These are phyloP conservation scores for Talaromyces stipitatus DNA, from an alignment of 495 filamentous ascomycete genomes.

Conservation along the genomic window DNA sequence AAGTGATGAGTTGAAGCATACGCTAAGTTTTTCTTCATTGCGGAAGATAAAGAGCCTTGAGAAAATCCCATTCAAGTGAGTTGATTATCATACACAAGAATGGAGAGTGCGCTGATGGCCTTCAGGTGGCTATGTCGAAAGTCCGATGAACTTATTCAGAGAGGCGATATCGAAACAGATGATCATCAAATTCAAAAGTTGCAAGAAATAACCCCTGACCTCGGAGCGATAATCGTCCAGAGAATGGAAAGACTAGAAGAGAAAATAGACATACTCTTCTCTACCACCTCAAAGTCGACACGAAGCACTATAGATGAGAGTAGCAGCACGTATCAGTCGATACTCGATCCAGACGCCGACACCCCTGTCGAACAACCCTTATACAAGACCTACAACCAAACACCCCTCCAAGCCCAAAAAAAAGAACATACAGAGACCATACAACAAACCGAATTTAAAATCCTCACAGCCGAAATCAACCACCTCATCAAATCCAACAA, in stretches of 20 bases:
- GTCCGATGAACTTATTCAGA: not conserved
- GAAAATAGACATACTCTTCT: not conserved
- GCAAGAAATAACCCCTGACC: not conserved
- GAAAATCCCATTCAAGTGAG: conserved; percentile 3
- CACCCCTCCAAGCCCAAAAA: too few relatives aligned
- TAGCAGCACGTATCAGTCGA: not conserved
- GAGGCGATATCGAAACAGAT: not conserved
- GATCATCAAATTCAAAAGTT: not conserved
- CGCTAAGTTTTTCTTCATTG: not conserved
- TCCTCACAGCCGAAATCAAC: not conserved
- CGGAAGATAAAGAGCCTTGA: not conserved
- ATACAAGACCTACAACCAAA: not conserved
- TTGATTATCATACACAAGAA: not conserved
- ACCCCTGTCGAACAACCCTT: not conserved
- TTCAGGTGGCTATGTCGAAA: not conserved
- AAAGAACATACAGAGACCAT: not conserved
- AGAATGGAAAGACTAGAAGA: conserved; percentile 1
- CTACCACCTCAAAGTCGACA: not conserved
- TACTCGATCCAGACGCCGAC: not conserved
- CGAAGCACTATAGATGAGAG: not conserved
- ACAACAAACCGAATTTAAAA: not conserved
- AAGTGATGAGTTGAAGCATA: not conserved
- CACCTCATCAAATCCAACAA: not conserved
- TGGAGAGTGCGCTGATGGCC: not conserved
- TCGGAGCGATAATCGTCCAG: not conserved